These are phyloP conservation scores for Atkinsonella texensis DNA, from an alignment of 2,329 filamentous ascomycete species.

Conservation along the genomic window DNA sequence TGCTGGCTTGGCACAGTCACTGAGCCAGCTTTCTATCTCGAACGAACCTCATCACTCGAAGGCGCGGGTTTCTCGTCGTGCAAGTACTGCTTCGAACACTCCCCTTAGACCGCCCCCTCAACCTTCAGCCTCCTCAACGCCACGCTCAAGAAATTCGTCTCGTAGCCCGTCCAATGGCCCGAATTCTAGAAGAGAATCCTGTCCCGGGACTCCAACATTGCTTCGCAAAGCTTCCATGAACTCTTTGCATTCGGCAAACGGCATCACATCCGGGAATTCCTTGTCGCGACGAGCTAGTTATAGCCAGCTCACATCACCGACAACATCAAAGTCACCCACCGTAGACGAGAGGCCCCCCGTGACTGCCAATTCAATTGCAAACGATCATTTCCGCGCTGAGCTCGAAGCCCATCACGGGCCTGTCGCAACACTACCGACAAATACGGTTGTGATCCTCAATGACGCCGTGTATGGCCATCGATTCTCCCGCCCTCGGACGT, in stretches of 20 bases:
- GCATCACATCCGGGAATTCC: conserved; percentile 22
- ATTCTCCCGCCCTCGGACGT: conserved; percentile 71
- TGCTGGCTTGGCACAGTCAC: conserved; percentile 26
- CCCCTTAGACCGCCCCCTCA: conserved; percentile 26
- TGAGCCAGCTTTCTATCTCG: conserved; percentile 33
- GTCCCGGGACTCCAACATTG: conserved; percentile 37
- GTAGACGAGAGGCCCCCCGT: conserved; percentile 25
- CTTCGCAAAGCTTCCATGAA: conserved; percentile 45
- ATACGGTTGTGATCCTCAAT: conserved; percentile 77
- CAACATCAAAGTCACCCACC: conserved; percentile 15
- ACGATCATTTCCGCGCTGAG: conserved; percentile 58
- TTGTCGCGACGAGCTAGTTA: conserved; percentile 38
- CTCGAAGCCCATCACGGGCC: conserved; percentile 47
- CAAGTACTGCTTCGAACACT: conserved; percentile 17
- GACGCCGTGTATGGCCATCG: conserved; percentile 93
- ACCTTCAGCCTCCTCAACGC: conserved; percentile 27
- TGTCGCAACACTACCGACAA: conserved; percentile 28
- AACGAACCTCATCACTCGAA: conserved; percentile 17
- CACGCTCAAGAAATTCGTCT: conserved; percentile 23
- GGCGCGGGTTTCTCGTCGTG: conserved; percentile 8
- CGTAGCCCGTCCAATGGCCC: conserved; percentile 31
- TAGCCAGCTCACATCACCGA: conserved; percentile 27
- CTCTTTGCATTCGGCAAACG: conserved; percentile 40
- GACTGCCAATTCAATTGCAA: conserved; percentile 48
- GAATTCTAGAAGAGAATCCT: conserved; percentile 33